Conservation (phyloP, 1,284 basidiomycete species). For the Thelephora terrestris region DNA sequence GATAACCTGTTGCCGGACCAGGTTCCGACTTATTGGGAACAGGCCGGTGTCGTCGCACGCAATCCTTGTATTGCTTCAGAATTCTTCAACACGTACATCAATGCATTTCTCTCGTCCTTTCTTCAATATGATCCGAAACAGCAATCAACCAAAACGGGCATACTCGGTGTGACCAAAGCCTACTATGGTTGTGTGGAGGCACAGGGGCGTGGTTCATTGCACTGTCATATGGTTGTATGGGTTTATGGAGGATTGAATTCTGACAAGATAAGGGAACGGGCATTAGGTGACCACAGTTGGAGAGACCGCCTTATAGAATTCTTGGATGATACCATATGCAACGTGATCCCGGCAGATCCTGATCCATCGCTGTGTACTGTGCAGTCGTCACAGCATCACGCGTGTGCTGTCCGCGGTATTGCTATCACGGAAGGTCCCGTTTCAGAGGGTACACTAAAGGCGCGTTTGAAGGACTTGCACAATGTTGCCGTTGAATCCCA, state of each 20-base stretch:
- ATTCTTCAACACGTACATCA: no score
- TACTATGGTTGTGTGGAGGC: conserved; percentile 13
- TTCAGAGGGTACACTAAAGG: conserved; percentile 7
- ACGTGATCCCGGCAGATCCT: no score
- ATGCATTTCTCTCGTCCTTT: no score
- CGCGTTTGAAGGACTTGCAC: neutral
- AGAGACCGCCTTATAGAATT: no score
- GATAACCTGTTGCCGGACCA: no score
- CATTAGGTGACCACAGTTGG: no score
- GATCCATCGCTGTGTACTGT: neutral
- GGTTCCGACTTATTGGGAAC: conserved; percentile 1
- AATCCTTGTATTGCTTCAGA: no score
- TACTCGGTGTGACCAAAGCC: conserved; percentile 8
- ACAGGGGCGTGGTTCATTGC: conserved; percentile 10
- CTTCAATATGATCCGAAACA: neutral
- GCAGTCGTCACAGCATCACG: neutral
- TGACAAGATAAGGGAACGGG: conserved; percentile 4
- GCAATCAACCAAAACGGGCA: neutral
- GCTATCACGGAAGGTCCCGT: conserved; percentile 1
- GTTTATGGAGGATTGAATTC: conserved; percentile 5
- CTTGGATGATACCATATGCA: no score
- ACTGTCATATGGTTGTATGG: conserved; percentile 15
- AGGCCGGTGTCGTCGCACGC: no score
- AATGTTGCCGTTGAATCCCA: conserved; percentile 7
- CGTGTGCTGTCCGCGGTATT: neutral